These are phyloP conservation scores for Tephrocybe sp. DNA, from an alignment of 768 basidiomycete genomes.

Conservation along the genomic window DNA sequence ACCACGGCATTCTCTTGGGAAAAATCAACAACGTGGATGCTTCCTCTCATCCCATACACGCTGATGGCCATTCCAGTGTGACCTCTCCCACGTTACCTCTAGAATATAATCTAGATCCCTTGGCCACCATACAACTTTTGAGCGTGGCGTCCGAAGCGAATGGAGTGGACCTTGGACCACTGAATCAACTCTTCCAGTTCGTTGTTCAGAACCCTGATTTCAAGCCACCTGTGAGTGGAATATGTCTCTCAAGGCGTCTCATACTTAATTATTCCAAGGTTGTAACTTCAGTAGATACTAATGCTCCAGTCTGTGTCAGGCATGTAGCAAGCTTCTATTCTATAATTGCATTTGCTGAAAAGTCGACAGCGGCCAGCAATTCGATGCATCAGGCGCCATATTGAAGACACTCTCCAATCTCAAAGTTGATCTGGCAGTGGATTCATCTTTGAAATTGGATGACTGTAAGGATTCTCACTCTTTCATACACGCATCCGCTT, in stretches of 20 bases:
- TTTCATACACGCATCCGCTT: background rate
- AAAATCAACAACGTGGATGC: conserved; percentile 55
- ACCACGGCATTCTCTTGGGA: conserved; percentile 56
- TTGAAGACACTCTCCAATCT: conserved; percentile 61
- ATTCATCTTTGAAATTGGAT: conserved; percentile 58
- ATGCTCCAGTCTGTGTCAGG: conserved; percentile 59
- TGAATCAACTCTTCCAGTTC: conserved; percentile 54
- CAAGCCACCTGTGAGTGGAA: conserved; percentile 47
- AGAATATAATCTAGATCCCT: conserved; percentile 62
- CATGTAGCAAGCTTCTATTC: conserved; percentile 19
- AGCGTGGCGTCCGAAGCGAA: conserved; percentile 49
- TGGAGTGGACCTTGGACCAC: conserved; percentile 60
- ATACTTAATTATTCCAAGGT: conserved; percentile 36
- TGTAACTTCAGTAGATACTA: conserved; percentile 52
- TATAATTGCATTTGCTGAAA: background rate
- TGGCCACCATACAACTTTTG: conserved; percentile 60
- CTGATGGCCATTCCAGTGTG: conserved; percentile 55
- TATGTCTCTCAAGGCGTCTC: background rate
- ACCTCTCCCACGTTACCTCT: conserved; percentile 60
- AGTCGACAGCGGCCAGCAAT: conserved; percentile 57
- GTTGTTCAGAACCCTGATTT: conserved; percentile 48
- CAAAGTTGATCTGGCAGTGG: conserved; percentile 55
- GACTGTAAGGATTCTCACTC: conserved; percentile 49
- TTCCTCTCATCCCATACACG: conserved; percentile 58
- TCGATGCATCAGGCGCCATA: conserved; percentile 60